Percentiles rank a stretch among this genome's conserved stretches.
These are phyloP conservation scores for Ceriops decandra DNA, from an alignment of 345 rosid species.

Conservation along the genomic window DNA sequence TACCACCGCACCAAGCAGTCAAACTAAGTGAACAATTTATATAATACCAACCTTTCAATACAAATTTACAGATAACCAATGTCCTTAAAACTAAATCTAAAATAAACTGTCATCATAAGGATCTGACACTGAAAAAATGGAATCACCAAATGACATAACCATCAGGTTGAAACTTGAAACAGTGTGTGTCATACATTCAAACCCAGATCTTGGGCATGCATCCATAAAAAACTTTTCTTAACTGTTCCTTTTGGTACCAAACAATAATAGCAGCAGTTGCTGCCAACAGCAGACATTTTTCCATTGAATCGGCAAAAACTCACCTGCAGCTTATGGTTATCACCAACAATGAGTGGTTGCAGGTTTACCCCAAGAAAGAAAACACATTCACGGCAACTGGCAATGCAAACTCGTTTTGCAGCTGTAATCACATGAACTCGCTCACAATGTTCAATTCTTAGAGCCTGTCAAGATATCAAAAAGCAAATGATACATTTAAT, in stretches of 20 bases:
- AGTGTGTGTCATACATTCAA: background rate
- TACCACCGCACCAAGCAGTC: background rate
- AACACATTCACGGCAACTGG: constrained; percentile 92
- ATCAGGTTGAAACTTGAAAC: background rate
- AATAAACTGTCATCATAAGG: background rate
- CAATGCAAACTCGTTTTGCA: constrained; percentile 85
- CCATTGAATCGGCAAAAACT: constrained; percentile 11
- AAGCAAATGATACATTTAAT: background rate
- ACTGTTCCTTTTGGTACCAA: background rate
- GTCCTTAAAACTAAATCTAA: background rate
- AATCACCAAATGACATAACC: too few species aligned
- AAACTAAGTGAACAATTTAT: background rate
- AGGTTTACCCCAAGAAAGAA: constrained; percentile 99
- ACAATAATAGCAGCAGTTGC: background rate
- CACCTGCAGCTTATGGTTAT: constrained; percentile 97
- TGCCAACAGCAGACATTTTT: background rate
- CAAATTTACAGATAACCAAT: background rate
- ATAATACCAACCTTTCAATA: background rate
- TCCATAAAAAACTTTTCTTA: background rate
- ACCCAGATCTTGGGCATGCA: background rate
- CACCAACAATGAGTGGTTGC: constrained; percentile 95
- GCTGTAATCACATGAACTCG: constrained; percentile 94
- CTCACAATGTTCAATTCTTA: constrained; percentile 95
- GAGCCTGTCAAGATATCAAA: constrained; percentile 51
- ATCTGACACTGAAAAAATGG: too few species aligned